A percentile compares a stretch with the other conserved stretches of the same genome.
These are phyloP conservation scores for Lotus japonicus DNA, from an alignment of 306 rosid genomes.

Conservation along the genomic window DNA sequence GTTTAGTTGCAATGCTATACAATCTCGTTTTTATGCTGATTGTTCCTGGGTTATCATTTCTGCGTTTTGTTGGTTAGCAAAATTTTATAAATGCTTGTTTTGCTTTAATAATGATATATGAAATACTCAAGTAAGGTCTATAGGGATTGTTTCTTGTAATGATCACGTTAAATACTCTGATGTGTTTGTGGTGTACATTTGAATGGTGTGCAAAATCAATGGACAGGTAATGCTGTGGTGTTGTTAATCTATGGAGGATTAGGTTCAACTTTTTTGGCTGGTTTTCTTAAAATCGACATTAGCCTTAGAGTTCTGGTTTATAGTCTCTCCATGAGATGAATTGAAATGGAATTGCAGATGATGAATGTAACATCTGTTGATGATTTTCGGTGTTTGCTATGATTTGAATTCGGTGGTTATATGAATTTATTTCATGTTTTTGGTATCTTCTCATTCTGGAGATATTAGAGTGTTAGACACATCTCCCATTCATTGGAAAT, in stretches of 20 bases:
- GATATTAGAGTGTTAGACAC: neutral
- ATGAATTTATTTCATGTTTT: neutral
- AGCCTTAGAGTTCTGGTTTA: neutral
- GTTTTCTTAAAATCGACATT: too few relatives aligned
- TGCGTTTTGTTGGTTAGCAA: neutral
- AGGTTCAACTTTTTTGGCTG: too few relatives aligned
- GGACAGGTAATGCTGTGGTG: neutral
- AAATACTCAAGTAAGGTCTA: too few relatives aligned
- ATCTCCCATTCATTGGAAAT: neutral
- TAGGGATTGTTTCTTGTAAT: neutral
- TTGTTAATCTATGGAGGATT: neutral
- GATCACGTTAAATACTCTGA: neutral
- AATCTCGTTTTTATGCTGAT: neutral
- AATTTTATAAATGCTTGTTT: neutral
- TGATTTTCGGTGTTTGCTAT: neutral
- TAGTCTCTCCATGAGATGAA: neutral
- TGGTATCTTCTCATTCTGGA: neutral
- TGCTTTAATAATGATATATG: neutral
- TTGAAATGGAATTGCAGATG: neutral
- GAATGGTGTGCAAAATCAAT: neutral
- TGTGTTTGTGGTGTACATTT: neutral
- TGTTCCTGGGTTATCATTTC: neutral
- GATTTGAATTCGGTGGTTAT: neutral
- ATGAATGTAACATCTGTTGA: neutral
- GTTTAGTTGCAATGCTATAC: neutral